These are phyloP conservation scores for Micractinium sp. DNA, from an alignment of 139 green algal species.

Conservation along the genomic window DNA sequence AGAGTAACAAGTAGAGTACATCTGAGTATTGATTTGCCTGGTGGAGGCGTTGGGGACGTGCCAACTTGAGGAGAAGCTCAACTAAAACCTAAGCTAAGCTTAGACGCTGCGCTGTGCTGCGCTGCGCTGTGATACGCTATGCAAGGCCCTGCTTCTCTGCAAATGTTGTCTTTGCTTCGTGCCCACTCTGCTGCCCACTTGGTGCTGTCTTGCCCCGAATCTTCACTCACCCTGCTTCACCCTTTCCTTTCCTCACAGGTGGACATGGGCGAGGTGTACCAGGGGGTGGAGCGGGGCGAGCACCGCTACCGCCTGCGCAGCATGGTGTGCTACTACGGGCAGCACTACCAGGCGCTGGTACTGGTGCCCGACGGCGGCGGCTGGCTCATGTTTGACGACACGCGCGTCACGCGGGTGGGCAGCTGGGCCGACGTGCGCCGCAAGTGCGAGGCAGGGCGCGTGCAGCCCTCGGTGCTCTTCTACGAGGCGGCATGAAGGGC, in stretches of 20 bases:
- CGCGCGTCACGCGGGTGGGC: slow-evolving; percentile 47
- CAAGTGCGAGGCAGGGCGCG: slow-evolving; percentile 71
- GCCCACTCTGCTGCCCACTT: neutral
- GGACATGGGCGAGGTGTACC: slow-evolving; percentile 23
- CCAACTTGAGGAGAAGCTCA: too few relatives aligned
- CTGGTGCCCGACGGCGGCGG: slow-evolving; percentile 39
- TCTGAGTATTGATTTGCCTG: too few relatives aligned
- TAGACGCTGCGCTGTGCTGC: neutral
- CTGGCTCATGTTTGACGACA: slow-evolving; percentile 79
- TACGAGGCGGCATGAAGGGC: slow-evolving; percentile 3
- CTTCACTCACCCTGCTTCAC: neutral
- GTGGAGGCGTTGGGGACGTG: too few relatives aligned
- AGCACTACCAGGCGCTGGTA: slow-evolving; percentile 90
- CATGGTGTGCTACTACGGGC: slow-evolving; percentile 91
- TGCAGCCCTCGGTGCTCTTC: slow-evolving; percentile 63
- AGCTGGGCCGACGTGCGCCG: slow-evolving; percentile 64
- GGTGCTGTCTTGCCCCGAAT: too few relatives aligned
- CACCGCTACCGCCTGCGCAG: slow-evolving; percentile 67
- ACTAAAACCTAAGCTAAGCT: too few relatives aligned
- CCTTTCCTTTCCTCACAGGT: slow-evolving; percentile 1
- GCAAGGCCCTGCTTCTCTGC: neutral
- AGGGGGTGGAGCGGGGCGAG: neutral
- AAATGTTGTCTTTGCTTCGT: neutral
- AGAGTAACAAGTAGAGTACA: too few relatives aligned
- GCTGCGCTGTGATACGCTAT: neutral